Conservation (phyloP, 495 filamentous ascomycete species). For the Rostrohypoxylon terebratum region DNA sequence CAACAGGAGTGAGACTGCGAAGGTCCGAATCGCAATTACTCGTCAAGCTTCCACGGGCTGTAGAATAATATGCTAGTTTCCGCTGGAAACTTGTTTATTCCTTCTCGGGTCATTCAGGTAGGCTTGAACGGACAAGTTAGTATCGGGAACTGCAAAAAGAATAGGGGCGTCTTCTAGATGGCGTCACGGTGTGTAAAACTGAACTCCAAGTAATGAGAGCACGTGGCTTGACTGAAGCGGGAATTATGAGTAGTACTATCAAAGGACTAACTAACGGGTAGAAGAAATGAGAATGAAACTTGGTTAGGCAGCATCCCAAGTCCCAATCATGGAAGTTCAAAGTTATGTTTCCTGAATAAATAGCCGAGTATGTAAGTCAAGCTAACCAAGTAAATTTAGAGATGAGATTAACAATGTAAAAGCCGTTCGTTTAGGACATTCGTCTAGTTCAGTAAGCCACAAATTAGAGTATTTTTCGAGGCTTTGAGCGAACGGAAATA, state of each 20-base stretch:
- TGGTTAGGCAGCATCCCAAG: background rate
- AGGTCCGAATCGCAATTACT: constrained; percentile 4
- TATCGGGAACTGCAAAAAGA: background rate
- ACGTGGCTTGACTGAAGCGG: constrained; percentile 9
- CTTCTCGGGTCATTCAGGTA: background rate
- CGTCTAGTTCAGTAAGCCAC: constrained; percentile 4
- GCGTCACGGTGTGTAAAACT: constrained; percentile 18
- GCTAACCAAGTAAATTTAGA: background rate
- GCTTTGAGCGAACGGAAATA: constrained; percentile 13
- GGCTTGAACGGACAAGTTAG: constrained; percentile 24
- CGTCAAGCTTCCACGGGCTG: constrained; percentile 4
- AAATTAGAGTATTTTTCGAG: background rate
- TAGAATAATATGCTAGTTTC: constrained; percentile 16
- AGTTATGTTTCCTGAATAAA: constrained; percentile 1
- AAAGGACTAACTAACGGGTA: constrained; percentile 26
- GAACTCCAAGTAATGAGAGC: constrained; percentile 7
- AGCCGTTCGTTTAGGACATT: constrained; percentile 1
- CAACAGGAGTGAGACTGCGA: background rate
- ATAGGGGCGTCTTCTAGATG: constrained; percentile 10
- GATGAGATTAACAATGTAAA: background rate
- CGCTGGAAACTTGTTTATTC: background rate
- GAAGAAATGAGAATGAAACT: constrained; percentile 5
- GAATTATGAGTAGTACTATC: constrained; percentile 21
- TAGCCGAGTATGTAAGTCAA: background rate
- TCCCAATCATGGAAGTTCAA: no score